These are phyloP conservation scores for Penicillium sp. DNA, from an alignment of 2,329 filamentous ascomycete species.

Conservation along the genomic window DNA sequence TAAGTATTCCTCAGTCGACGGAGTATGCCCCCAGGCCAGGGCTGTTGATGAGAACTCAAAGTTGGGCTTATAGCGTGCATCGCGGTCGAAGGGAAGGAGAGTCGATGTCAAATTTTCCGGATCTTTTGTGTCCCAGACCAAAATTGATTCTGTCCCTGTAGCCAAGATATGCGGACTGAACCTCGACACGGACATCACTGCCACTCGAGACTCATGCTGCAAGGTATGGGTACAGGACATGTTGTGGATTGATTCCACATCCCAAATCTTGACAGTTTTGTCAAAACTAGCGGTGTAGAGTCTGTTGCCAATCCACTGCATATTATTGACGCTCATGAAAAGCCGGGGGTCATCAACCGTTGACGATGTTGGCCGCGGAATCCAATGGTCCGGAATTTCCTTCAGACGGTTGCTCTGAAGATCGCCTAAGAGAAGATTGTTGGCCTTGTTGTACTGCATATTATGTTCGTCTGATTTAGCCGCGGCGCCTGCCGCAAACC, in stretches of 20 bases:
- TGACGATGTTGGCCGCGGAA: conserved; percentile 40
- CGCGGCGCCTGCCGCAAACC: conserved; percentile 58
- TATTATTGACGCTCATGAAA: conserved; percentile 56
- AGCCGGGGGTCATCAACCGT: conserved; percentile 52
- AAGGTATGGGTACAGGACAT: conserved; percentile 38
- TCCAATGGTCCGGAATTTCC: conserved; percentile 55
- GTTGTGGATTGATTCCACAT: conserved; percentile 30
- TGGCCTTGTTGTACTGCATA: conserved; percentile 60
- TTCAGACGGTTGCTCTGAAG: conserved; percentile 41
- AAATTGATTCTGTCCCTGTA: conserved; percentile 46
- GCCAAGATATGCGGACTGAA: conserved; percentile 44
- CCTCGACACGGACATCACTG: conserved; percentile 50
- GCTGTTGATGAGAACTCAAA: conserved; percentile 45
- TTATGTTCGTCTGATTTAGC: conserved; percentile 54
- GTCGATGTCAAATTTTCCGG: conserved; percentile 22
- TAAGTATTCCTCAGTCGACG: conserved; percentile 43
- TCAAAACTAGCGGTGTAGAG: conserved; percentile 59
- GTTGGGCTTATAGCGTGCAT: conserved; percentile 26
- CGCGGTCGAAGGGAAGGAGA: conserved; percentile 26
- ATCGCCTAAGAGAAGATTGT: conserved; percentile 57
- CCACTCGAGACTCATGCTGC: conserved; percentile 49
- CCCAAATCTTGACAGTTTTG: conserved; percentile 57
- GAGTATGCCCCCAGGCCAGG: conserved; percentile 48
- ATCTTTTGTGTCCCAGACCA: conserved; percentile 38
- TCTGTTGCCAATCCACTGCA: conserved; percentile 50